phyloP scores from a whole-genome alignment of 2,329 filamentous ascomycete species.

The Fusarium foetens region DNA sequence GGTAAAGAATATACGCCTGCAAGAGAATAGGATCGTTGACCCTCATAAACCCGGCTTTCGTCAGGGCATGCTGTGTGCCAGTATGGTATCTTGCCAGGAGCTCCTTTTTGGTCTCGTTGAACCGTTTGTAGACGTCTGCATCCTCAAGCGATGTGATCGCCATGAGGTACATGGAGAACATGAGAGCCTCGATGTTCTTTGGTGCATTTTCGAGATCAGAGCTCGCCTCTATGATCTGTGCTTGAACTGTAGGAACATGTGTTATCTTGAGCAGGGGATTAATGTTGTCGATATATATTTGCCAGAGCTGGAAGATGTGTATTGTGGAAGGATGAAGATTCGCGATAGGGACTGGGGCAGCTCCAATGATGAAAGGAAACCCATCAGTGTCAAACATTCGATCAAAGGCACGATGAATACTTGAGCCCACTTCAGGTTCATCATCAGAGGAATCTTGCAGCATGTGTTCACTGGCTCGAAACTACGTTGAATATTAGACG shows the following conservation, averaged over 20 bases:
- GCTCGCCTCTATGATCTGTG: slow-evolving; percentile 70
- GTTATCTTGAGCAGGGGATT: slow-evolving; percentile 75
- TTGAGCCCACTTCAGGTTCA: slow-evolving; percentile 63
- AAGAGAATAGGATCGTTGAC: slow-evolving; percentile 72
- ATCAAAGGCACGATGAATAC: slow-evolving; percentile 68
- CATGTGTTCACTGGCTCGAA: slow-evolving; percentile 60
- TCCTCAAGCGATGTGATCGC: slow-evolving; percentile 68
- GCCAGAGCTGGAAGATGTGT: slow-evolving; percentile 73
- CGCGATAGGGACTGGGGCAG: slow-evolving; percentile 55
- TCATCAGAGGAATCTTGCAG: slow-evolving; percentile 67
- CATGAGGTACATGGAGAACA: slow-evolving; percentile 73
- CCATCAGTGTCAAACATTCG: slow-evolving; percentile 67
- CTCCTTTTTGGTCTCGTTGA: slow-evolving; percentile 62
- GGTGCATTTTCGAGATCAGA: slow-evolving; percentile 64
- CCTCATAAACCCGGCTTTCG: slow-evolving; percentile 74
- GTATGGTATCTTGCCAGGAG: slow-evolving; percentile 65
- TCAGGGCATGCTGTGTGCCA: slow-evolving; percentile 71
- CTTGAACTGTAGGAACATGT: slow-evolving; percentile 72
- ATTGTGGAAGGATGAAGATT: slow-evolving; percentile 64
- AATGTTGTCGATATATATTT: slow-evolving; percentile 75
- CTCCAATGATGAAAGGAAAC: slow-evolving; percentile 67
- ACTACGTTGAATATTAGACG: slow-evolving; percentile 51
- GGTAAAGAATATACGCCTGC: slow-evolving; percentile 74
- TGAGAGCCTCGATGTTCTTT: slow-evolving; percentile 70
- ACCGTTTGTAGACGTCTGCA: slow-evolving; percentile 62